phyloP scores from a whole-genome alignment of 768 basidiomycete species.

The Amanita thiersii region DNA sequence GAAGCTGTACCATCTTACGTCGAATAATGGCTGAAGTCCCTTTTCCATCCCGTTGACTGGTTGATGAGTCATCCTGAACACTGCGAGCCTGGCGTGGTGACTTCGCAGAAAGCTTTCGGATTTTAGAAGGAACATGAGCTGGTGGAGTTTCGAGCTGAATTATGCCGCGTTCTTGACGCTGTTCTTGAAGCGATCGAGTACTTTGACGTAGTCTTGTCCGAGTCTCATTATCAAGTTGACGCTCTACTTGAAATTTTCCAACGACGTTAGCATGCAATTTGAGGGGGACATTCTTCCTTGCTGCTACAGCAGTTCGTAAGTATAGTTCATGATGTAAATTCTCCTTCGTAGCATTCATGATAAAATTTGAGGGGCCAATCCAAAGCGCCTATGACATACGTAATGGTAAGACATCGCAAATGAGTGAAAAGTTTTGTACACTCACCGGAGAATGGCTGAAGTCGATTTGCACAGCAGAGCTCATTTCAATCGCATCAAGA shows the following conservation, averaged over 20 bases:
- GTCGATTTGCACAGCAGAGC: constrained; percentile 47
- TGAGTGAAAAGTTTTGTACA: constrained; percentile 7
- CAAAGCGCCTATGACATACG: constrained; percentile 43
- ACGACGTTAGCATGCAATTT: constrained; percentile 68
- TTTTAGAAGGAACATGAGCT: constrained; percentile 23
- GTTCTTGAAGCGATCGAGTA: constrained; percentile 27
- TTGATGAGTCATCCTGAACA: constrained; percentile 17
- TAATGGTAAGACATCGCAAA: constrained; percentile 3
- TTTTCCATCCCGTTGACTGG: constrained; percentile 16
- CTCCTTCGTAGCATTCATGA: constrained; percentile 48
- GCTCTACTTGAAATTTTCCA: constrained; percentile 65
- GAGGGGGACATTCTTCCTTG: constrained; percentile 55
- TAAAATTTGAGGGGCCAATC: constrained; percentile 58
- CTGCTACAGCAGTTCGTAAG: constrained; percentile 49
- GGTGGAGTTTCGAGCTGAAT: constrained; percentile 41
- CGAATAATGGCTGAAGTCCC: constrained; percentile 18
- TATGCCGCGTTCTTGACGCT: constrained; percentile 36
- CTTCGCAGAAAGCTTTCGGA: constrained; percentile 26
- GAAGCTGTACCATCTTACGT: constrained; percentile 43
- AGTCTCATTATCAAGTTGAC: constrained; percentile 43
- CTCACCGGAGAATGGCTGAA: constrained; percentile 57
- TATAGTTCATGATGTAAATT: constrained; percentile 63
- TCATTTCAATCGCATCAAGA: constrained; percentile 55
- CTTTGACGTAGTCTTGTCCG: constrained; percentile 38
- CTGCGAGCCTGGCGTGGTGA: constrained; percentile 20